These are phyloP conservation scores for Zizania latifolia DNA, from an alignment of 176 grass and related monocot genomes.

Conservation along the genomic window DNA sequence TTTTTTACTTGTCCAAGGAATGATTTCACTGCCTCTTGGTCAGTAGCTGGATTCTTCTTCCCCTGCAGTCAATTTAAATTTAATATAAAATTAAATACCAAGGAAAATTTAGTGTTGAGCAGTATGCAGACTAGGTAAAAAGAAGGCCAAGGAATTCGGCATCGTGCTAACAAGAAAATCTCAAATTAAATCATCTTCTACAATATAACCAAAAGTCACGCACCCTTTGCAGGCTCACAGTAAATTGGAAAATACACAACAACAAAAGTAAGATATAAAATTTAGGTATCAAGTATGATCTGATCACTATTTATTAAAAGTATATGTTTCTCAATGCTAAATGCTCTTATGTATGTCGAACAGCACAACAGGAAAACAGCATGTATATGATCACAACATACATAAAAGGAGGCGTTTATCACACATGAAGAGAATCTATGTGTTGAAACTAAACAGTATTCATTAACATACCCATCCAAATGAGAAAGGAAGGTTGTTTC, in stretches of 20 bases:
- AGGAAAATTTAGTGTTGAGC: background rate
- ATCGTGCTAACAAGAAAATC: background rate
- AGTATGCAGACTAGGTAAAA: background rate
- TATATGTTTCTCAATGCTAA: background rate
- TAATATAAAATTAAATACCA: background rate
- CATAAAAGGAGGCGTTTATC: background rate
- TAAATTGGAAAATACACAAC: too few relatives aligned
- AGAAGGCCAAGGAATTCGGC: background rate
- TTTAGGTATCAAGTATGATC: background rate
- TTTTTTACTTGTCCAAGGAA: slow-evolving; percentile 61
- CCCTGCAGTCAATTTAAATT: slow-evolving; percentile 57
- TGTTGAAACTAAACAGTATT: background rate
- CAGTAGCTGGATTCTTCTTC: slow-evolving; percentile 90
- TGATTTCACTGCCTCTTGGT: slow-evolving; percentile 52
- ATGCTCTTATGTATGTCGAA: background rate
- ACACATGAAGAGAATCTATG: background rate
- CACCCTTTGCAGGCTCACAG: background rate
- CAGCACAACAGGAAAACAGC: background rate
- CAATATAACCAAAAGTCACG: background rate
- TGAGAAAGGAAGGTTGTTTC: slow-evolving; percentile 96
- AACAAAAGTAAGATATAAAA: too few relatives aligned
- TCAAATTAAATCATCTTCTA: background rate
- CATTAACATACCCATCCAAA: slow-evolving; percentile 75
- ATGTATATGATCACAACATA: background rate
- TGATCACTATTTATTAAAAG: background rate